Evolutionary conservation across 2,329 filamentous ascomycete species (phyloP).

Genomic region (Tolypocladium tundrense): DNA sequence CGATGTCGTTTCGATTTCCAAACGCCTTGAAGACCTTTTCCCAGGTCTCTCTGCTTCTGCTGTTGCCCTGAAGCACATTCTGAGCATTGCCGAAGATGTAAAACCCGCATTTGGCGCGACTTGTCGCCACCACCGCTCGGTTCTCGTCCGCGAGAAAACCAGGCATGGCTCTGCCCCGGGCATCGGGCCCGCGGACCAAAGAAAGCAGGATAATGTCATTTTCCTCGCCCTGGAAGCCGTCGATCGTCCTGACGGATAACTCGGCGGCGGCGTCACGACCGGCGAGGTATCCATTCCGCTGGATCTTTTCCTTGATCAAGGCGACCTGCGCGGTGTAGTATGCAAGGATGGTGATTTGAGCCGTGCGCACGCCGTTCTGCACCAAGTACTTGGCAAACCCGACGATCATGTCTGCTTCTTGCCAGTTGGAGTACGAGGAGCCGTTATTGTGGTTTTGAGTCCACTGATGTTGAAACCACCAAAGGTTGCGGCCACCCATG

Average conservation of each 20-base stretch:
- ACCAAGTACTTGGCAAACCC: conserved; percentile 63
- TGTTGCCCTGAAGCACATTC: conserved; percentile 35
- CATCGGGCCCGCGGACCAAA: conserved; percentile 59
- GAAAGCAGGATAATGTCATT: conserved; percentile 78
- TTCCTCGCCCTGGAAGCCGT: conserved; percentile 86
- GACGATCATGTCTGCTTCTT: conserved; percentile 69
- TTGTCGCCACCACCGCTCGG: conserved; percentile 48
- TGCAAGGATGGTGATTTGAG: conserved; percentile 67
- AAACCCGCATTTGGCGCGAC: conserved; percentile 65
- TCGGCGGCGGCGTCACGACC: conserved; percentile 17
- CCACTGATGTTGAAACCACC: conserved; percentile 44
- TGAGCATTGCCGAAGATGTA: conserved; percentile 74
- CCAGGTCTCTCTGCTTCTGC: conserved; percentile 31
- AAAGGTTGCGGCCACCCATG: conserved; percentile 27
- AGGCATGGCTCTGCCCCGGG: conserved; percentile 26
- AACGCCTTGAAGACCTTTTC: conserved; percentile 30
- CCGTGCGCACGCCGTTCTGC: conserved; percentile 49
- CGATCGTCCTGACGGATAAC: conserved; percentile 65
- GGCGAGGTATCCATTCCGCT: conserved; percentile 15
- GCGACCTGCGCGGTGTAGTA: conserved; percentile 83
- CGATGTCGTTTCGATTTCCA: conserved; percentile 18
- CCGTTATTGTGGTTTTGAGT: conserved; percentile 47
- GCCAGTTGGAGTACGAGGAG: conserved; percentile 53
- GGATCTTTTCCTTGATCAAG: conserved; percentile 42
- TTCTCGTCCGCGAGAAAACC: conserved; percentile 64